Base-by-base conservation (phyloP, 768 basidiomycete genomes). In the Boletus sensibilis region DNA sequence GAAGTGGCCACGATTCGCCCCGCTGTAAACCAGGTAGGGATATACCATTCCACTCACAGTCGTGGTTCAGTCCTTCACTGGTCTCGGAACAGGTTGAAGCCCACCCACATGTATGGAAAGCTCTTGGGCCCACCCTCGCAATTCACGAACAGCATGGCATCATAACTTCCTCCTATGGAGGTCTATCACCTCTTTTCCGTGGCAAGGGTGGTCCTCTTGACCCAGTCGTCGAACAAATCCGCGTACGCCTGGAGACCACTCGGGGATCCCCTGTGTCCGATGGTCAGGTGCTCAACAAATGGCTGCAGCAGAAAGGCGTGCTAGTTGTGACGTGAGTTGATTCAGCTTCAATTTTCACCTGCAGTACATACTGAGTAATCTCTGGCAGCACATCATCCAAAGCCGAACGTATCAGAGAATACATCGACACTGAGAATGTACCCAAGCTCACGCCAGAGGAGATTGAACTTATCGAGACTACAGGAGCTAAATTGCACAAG, bases 61-160 rank as follows among this genome's bases (percentile, higher is more conserved):
- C 13, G 12, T 6, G 1, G 5, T 46, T 50, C 29, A 12, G 27
- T 43, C 9, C 5, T 27, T 57, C 25, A 56, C n/a, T 20, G 11
- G 21, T 11, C 4, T 47, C 21, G 29, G 25, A 47, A 57, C 31
- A 81, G 79, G 66, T 84, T 23, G 82, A 85, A 64, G 75, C 77
- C 34, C 82, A 85, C 60, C 82, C 82, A 14, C 80, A 82, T 65
- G 71, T 80, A 34, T 77, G 76, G 61, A 73, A 78, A 58, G 75
- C 74, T 13, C 68, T 79, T 52, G 64, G 71, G 35, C 64, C 74
- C 4, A 64, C 67, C 20, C 57, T 77, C 29, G 74, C 69, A 27
- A 44, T 71, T n/a, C 68, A 73, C 45, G 65, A 74, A 52, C 34
- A 74, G 58, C 53, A 78, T 44, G 65, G 67, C 37, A 79, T 80